A percentile compares a stretch with the other conserved stretches of the same genome.
These are phyloP conservation scores for Glycine tomentella DNA, from an alignment of 306 rosid genomes.

Conservation along the genomic window DNA sequence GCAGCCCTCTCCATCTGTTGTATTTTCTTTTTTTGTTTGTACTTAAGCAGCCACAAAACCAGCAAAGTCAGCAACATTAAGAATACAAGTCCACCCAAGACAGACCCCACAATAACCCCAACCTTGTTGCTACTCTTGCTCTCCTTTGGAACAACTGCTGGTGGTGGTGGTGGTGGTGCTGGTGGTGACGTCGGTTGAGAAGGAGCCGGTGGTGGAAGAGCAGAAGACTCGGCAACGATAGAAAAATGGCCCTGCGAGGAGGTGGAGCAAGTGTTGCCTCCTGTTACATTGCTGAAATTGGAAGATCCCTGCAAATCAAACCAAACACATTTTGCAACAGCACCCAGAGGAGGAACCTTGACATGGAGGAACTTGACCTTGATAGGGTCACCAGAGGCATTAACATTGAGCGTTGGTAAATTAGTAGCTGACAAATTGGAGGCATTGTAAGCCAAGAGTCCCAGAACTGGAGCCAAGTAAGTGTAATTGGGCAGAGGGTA, in stretches of 20 bases:
- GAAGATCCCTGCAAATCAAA: constrained; percentile 54
- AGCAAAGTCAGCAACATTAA: constrained; percentile 55
- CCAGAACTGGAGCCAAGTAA: constrained; percentile 71
- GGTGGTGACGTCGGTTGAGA: background rate
- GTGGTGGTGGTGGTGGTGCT: constrained; percentile 37
- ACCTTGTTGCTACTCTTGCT: constrained; percentile 53
- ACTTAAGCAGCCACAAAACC: constrained; percentile 60
- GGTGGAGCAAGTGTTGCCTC: constrained; percentile 57
- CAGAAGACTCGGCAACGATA: constrained; percentile 55
- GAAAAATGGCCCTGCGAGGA: constrained; percentile 73
- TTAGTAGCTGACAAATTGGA: constrained; percentile 55
- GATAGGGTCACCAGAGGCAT: constrained; percentile 54
- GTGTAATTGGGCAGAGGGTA: constrained; percentile 64
- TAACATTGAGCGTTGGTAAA: constrained; percentile 49
- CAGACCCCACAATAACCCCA: constrained; percentile 75
- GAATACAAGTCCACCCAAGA: constrained; percentile 69
- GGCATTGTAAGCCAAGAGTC: constrained; percentile 72
- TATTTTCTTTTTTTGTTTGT: constrained; percentile 59
- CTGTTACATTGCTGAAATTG: constrained; percentile 57
- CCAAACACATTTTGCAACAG: constrained; percentile 59
- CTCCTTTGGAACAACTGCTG: constrained; percentile 17
- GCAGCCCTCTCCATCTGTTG: constrained; percentile 81
- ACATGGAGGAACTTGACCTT: constrained; percentile 58
- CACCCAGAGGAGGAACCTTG: constrained; percentile 54
- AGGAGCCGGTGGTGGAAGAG: constrained; percentile 36